Conservation (phyloP, 805 yeast species). For the Metschnikowia amazonensis region DNA sequence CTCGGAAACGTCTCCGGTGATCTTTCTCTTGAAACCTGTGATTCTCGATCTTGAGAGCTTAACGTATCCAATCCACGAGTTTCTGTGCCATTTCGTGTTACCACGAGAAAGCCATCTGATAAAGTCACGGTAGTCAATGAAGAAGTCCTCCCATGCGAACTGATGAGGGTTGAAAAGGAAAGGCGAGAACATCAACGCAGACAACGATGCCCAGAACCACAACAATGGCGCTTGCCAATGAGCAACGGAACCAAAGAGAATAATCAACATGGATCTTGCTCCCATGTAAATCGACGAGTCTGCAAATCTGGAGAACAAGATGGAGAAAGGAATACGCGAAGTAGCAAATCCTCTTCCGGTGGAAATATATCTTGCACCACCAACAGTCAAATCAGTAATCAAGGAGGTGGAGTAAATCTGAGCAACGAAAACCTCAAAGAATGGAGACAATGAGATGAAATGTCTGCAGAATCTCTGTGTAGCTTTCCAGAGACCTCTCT, state of each 20-base stretch:
- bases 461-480: conserved; percentile 60
- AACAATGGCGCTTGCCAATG: conserved; percentile 59
- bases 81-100: conserved; percentile 83
- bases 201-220: conserved; percentile 71
- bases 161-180: conserved; percentile 77
- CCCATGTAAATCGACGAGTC: conserved; percentile 74
- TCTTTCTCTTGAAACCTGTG: conserved; percentile 84
- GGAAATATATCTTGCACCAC: conserved; percentile 79
- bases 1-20: conserved; percentile 65
- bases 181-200: conserved; percentile 66
- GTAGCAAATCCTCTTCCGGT: conserved; percentile 85
- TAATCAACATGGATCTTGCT: conserved; percentile 67
- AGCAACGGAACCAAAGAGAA: conserved; percentile 53
- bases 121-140: conserved; percentile 60
- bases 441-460: conserved; percentile 65
- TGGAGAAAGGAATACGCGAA: conserved; percentile 60
- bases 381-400: conserved; percentile 62
- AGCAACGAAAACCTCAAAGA: conserved; percentile 77
- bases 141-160: conserved; percentile 64
- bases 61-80: conserved; percentile 83
- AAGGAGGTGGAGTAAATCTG: conserved; percentile 71
- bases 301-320: conserved; percentile 65
- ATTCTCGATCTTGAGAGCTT: conserved; percentile 79
- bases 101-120: conserved; percentile 69
- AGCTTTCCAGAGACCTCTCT: conserved; percentile 72